Base-by-base conservation (phyloP, 306 rosid genomes). In the Betula pendula region DNA sequence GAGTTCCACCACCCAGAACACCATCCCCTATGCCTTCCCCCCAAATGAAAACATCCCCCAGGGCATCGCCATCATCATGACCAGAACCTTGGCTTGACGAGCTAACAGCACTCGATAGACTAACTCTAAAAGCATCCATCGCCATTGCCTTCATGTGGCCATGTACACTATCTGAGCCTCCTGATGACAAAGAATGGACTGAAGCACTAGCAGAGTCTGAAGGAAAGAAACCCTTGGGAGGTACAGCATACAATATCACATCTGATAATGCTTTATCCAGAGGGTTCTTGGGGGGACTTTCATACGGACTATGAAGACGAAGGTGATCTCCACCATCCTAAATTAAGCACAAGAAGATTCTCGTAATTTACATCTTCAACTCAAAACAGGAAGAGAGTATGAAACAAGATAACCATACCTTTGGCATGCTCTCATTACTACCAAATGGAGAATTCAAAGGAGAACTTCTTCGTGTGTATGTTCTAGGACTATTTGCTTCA, bases 51-150 rank as follows among this genome's bases (percentile, higher is more conserved):
- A 95, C 97, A 84, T 95, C 99, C 80, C 99, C 99, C 81, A 95
- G 80, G 76, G 99, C 97, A 89, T 95, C 99, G 72, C 97, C 97
- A 87, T 95, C 97, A 82, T 95, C 99, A 76, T 90, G 94, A 81
- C 99, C 99, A 83, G 99, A 95, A 78, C 99, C 99, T 86, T 95
- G 99, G 85, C 99, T 95, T 72, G 99, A 92, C 70, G 99, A 90
- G 88, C 99, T 95, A 72, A 95, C 97, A 70, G 97, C 96, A 89
- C 99, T 92, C 24, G 99, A 95, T 76, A 95, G 89, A 86, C 97
- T 92, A 83, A 92, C 97, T 87, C 99, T 88, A 88, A 89, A 87
- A 88, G 97, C 96, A 89, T 95, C 99, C 96, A 92, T 89, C 65
- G 90, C 83, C 91, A 87, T 88, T 63, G 93, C 79, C 87, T 88